Base-by-base conservation (phyloP, 768 basidiomycete genomes). In the Termitomyces sp. region DNA sequence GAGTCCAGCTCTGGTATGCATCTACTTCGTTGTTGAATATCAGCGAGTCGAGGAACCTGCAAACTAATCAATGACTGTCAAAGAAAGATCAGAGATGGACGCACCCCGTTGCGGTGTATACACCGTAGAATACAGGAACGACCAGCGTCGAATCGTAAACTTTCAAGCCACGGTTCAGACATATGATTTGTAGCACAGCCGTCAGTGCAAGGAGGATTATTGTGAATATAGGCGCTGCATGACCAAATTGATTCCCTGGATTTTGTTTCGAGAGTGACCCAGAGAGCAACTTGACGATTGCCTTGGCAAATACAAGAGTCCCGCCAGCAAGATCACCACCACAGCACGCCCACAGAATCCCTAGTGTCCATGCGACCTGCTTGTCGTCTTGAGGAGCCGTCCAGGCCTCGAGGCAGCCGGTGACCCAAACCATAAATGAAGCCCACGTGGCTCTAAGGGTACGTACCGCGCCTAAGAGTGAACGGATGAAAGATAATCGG, bases 61-160 rank as follows among this genome's bases (percentile, higher is more conserved):
- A 56, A 53, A 10, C 51, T n/a, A 37, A 44, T 55, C 26, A 52
- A 22, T 37, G 24, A 7, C 10, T 36, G 28, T 10, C 34, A 29
- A 22, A 53, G n/a, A n/a, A 37, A 49, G 4, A 28, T 28, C 34
- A 29, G 9, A 39, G 33, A 41, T 29, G 28, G 13, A 72, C 80
- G 46, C 68, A 90, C 83, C 92, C 91, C 24, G 83, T 80, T 2
- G 88, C 89, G 0, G 92, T 94, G 67, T 94, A 95, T 10, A 94
- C 86, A 10, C 93, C 93, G 68, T 96, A 98, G 69, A 98, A 97
- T 15, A 95, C 87, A 0, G 96, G 95, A 0, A 97, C 94, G 18
- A 97, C 93, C 0, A 97, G 72, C 0, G 91, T 92, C 18, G 90
- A 92, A 66, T 94, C 94, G 64, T 95, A 95, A 9, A 91, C 87